These are phyloP conservation scores for Coccomyxa sp. DNA, from an alignment of 139 green algal species.

Conservation along the genomic window DNA sequence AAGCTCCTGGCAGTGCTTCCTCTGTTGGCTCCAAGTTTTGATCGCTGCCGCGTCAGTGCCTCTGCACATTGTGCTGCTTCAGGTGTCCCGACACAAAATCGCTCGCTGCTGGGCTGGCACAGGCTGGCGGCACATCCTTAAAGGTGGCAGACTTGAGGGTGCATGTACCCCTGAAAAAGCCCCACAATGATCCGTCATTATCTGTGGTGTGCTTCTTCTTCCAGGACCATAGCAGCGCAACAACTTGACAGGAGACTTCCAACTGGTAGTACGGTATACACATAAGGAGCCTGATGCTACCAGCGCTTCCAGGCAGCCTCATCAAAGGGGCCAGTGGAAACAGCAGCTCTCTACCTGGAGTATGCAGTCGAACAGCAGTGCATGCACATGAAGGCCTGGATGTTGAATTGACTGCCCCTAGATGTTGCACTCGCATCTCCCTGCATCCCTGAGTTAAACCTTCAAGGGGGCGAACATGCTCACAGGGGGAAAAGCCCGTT, in stretches of 20 bases:
- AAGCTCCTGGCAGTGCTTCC: too few species aligned
- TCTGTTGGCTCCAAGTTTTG: too few species aligned
- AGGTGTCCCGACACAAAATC: too few species aligned
- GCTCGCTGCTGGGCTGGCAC: too few species aligned
- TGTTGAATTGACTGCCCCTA: not conserved
- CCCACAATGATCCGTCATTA: not conserved
- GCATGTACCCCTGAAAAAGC: not conserved
- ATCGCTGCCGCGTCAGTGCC: too few species aligned
- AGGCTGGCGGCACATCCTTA: not conserved
- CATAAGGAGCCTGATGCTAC: not conserved
- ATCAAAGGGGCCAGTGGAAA: not conserved
- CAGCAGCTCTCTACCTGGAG: not conserved
- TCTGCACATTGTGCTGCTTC: too few species aligned
- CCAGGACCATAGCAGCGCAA: not conserved
- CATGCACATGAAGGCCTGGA: not conserved
- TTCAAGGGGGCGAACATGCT: not conserved
- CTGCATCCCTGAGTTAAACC: not conserved
- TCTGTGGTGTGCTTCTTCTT: not conserved
- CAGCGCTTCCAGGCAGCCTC: not conserved
- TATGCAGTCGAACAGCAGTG: not conserved
- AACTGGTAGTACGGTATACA: not conserved
- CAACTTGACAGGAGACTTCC: not conserved
- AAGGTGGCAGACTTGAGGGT: not conserved
- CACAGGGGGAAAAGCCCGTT: not conserved
- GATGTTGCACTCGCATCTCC: not conserved